Conservation (phyloP, 306 rosid species). For the Gynostemma pentaphyllum region DNA sequence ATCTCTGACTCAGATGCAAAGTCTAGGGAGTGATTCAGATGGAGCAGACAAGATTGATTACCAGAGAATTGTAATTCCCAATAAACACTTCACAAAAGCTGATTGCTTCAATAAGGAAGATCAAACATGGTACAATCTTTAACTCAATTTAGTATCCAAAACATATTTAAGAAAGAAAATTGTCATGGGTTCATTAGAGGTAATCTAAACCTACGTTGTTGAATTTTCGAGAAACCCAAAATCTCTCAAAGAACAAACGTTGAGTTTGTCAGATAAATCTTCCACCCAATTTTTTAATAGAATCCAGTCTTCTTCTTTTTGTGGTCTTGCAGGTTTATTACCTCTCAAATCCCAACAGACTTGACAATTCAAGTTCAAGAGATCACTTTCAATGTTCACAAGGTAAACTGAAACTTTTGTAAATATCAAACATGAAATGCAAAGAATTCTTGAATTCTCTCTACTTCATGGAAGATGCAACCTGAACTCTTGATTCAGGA, state of each 20-base stretch:
- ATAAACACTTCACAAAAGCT: constrained; percentile 31
- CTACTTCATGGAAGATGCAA: not conserved
- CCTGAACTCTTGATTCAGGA: too few species aligned
- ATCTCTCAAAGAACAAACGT: too few species aligned
- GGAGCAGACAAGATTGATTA: constrained; percentile 31
- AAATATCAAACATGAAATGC: constrained; percentile 10
- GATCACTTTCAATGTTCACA: constrained; percentile 62
- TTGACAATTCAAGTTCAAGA: constrained; percentile 59
- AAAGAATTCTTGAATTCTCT: not conserved
- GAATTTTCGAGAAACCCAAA: too few species aligned
- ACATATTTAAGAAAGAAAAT: too few species aligned
- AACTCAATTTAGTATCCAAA: constrained; percentile 3
- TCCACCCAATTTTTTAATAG: too few species aligned
- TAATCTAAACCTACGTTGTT: too few species aligned
- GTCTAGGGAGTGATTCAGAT: constrained; percentile 20
- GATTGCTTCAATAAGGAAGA: constrained; percentile 40
- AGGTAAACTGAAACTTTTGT: constrained; percentile 37
- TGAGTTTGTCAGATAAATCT: too few species aligned
- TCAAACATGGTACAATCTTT: constrained; percentile 41
- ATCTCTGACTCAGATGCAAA: constrained; percentile 28
- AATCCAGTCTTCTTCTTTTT: not conserved
- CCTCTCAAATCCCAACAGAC: constrained; percentile 76
- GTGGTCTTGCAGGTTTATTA: constrained; percentile 52
- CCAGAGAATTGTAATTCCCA: constrained; percentile 56
- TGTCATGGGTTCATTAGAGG: too few species aligned